These are phyloP conservation scores for Pinus taeda DNA, from an alignment of 75 land plant genomes.

Conservation along the genomic window DNA sequence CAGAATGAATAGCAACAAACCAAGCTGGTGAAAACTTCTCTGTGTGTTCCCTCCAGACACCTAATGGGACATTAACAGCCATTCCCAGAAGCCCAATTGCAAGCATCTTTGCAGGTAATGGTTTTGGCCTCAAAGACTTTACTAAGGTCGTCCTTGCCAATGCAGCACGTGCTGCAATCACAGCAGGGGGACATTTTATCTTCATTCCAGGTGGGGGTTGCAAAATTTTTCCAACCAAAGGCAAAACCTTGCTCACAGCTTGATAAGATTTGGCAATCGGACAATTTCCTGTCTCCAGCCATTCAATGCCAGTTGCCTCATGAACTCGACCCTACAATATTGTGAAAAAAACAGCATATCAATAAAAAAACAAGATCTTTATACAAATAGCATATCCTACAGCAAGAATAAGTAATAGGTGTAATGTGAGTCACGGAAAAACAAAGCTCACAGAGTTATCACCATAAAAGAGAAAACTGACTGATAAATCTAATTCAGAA, in stretches of 20 bases:
- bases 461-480: background rate
- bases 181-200: constrained; percentile 75
- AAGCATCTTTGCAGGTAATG: constrained; percentile 75
- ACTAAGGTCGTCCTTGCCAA: constrained; percentile 77
- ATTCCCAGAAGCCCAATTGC: constrained; percentile 84
- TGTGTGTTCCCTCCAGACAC: constrained; percentile 96
- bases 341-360: too few relatives aligned
- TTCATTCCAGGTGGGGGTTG: constrained; percentile 85
- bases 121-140: constrained; percentile 81
- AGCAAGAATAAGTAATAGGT: too few relatives aligned
- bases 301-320: constrained; percentile 81
- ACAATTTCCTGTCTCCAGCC: constrained; percentile 92
- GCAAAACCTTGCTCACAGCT: constrained; percentile 82
- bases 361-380: too few relatives aligned
- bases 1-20: constrained; percentile 92
- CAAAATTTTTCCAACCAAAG: constrained; percentile 75
- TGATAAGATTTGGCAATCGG: constrained; percentile 95
- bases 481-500: background rate
- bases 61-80: constrained; percentile 91
- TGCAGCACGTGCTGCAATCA: constrained; percentile 93
- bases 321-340: constrained; percentile 39
- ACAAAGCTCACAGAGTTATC: background rate
- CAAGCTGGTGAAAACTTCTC: constrained; percentile 91
- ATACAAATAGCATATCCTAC: too few relatives aligned
- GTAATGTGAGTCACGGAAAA: background rate